These are phyloP conservation scores for Ophiosphaerella herpotricha DNA, from an alignment of 2,329 filamentous ascomycete genomes.

Conservation along the genomic window DNA sequence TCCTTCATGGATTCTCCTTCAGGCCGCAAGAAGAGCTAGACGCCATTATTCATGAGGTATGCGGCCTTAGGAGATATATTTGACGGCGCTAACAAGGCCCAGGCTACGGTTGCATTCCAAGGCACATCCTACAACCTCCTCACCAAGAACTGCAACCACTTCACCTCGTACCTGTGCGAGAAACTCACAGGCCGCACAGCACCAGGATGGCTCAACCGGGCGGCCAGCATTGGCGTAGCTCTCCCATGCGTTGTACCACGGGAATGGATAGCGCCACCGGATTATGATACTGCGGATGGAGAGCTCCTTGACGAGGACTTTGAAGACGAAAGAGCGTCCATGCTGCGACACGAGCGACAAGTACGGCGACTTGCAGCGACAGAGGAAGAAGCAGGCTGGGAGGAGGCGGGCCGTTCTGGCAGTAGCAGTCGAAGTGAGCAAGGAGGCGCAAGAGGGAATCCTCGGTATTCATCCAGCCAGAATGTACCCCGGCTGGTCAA, in stretches of 20 bases:
- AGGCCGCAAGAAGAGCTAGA: constrained; percentile 72
- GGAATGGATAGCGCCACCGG: constrained; percentile 81
- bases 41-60: constrained; percentile 63
- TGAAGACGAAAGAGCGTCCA: constrained; percentile 62
- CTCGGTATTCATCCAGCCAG: constrained; percentile 34
- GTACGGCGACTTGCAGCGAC: constrained; percentile 32
- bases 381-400: constrained; percentile 32
- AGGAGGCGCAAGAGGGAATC: constrained; percentile 41
- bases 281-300: constrained; percentile 73
- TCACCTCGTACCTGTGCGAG: constrained; percentile 76
- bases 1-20: constrained; percentile 80
- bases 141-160: constrained; percentile 87
- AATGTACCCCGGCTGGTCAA: constrained; percentile 40
- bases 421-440: constrained; percentile 38
- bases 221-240: constrained; percentile 80
- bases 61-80: not conserved
- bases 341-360: constrained; percentile 56
- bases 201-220: constrained; percentile 79
- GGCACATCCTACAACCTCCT: constrained; percentile 81
- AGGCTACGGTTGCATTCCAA: constrained; percentile 72
- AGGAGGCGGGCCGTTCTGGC: constrained; percentile 35
- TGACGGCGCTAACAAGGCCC: constrained; percentile 16
- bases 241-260: constrained; percentile 80
- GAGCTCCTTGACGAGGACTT: constrained; percentile 65
- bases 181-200: constrained; percentile 72